Evolutionary conservation across 306 rosid species (phyloP), one percentile per base, ranked within the genome.

Genomic region (Rosa persica): DNA sequence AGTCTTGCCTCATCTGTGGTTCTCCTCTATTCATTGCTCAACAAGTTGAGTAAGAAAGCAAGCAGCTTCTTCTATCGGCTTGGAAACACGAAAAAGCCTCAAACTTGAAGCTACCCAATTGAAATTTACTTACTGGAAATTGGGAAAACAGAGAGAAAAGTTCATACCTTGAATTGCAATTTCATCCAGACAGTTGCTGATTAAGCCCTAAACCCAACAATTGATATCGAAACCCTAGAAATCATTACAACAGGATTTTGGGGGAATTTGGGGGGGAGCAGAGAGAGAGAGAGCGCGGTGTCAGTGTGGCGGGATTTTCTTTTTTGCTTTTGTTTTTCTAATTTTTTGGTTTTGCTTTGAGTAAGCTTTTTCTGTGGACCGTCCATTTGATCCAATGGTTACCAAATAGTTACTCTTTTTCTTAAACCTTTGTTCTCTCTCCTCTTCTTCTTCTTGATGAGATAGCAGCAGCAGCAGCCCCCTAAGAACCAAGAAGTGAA

Each of bases 1-100:
- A 30, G 36, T 30, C 36, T 55, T 81, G 83, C 78, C 84, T 86
- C 91, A 82, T 86, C 43, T 70, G 74, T 44, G 60, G 67, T 74
- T 78, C 62, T 55, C 30, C 70, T 67, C 43, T 38, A 17, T 70
- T 77, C 82, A 79, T 83, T 76, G 77, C 12, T 46, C 58, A 68
- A 60, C 58, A 13, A 44, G 42, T 30, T 43, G 40, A 17, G 36
- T 30, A 2, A 30, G 36, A 30, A 30, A 30, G 36, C 36, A 42
- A 42, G 36, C 44, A 36, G 25, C 61, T 39, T 51, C 73, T 30
- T 68, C 54, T 72, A 2, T 61, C 27, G 4, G 22, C 9, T 20
- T 51, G 6, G 48, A 23, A 5, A n/a, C 12, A 43, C 6, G n/a
- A n/a, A 9, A 11, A n/a, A 51, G 30, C 64, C 25, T 57, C 8